Conservation (phyloP, 2,329 filamentous ascomycete genomes). For the Calonectria montana region DNA sequence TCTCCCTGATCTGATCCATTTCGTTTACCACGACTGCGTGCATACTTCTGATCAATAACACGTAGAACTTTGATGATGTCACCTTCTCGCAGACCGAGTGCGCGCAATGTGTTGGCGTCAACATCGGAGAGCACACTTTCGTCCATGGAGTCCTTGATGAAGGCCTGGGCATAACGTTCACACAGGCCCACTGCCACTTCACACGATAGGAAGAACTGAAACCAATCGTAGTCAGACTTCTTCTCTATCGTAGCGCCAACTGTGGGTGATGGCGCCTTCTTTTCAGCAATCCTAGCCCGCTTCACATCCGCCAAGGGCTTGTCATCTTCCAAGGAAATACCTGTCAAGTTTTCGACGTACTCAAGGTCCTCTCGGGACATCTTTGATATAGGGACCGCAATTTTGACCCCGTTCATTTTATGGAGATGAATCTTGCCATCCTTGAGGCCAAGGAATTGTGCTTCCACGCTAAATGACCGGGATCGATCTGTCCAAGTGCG, state of each 20-base stretch:
- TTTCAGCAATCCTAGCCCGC: conserved; percentile 55
- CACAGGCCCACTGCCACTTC: conserved; percentile 94
- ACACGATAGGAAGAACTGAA: conserved; percentile 95
- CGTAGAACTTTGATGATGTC: conserved; percentile 98
- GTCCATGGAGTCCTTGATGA: conserved; percentile 93
- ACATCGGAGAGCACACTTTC: conserved; percentile 93
- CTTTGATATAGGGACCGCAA: conserved; percentile 93
- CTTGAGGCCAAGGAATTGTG: conserved; percentile 92
- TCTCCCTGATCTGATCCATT: conserved; percentile 55
- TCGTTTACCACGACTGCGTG: conserved; percentile 64
- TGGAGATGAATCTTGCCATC: conserved; percentile 98
- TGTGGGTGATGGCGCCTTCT: conserved; percentile 32
- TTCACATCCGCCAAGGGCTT: conserved; percentile 91
- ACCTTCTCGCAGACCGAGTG: conserved; percentile 92
- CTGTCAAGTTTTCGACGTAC: conserved; percentile 91
- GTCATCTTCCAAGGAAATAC: conserved; percentile 91
- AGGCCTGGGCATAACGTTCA: conserved; percentile 92
- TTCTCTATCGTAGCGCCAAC: conserved; percentile 72
- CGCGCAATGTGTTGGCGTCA: conserved; percentile 83
- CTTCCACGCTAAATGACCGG: conserved; percentile 96
- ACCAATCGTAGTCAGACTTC: conserved; percentile 94
- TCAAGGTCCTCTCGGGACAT: conserved; percentile 97
- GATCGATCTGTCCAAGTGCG: conserved; percentile 95
- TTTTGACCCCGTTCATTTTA: conserved; percentile 98
- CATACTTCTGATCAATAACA: conserved; percentile 82